Base-by-base conservation (phyloP, 768 basidiomycete genomes). In the Candolleomyces aberdarensis region DNA sequence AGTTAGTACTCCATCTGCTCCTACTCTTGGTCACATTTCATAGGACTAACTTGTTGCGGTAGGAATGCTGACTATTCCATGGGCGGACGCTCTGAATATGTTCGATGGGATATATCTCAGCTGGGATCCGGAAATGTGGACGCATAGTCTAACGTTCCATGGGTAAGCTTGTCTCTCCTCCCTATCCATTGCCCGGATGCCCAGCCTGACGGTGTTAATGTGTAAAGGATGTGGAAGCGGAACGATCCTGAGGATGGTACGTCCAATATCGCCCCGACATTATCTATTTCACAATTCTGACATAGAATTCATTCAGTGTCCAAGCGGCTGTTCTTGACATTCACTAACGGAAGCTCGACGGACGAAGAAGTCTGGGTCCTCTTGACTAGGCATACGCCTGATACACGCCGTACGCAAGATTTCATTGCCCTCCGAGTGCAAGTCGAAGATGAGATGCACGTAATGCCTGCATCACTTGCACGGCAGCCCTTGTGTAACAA, bases 31-130 rank as follows among this genome's bases (percentile, higher is more conserved):
- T 20, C 39, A 19, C 5, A 13, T 19, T 20, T 8, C 20, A 11
- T 58, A 4, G 11, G 29, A 54, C 20, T 32, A 15, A 43, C 60
- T 17, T 36, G 36, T 11, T 49, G 65, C 20, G 56, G 5, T 48
- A 86, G 83, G 80, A 56, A 71, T 76, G 26, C 73, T 89, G 14
- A 73, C 75, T 9, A 82, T 97, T 57, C 80, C 86, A 0, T 98
- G 95, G 95, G 83, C 88, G 15, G 84, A 87, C 43, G 80, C 90
- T 10, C 81, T 94, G 48, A 77, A 83, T 6, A 73, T 83, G 0
- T 98, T 98, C 64, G 87, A 92, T 40, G 85, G 89, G 2, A 72
- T 96, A 43, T 94, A 94, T 72, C 70, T 91, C 40, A 96, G 90
- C 69, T 98, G 96, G 96, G 81, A 94, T 70, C 92, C 94, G 0